phyloP scores from a whole-genome alignment of 441 rosid genomes.

The Biscutella laevigata region DNA sequence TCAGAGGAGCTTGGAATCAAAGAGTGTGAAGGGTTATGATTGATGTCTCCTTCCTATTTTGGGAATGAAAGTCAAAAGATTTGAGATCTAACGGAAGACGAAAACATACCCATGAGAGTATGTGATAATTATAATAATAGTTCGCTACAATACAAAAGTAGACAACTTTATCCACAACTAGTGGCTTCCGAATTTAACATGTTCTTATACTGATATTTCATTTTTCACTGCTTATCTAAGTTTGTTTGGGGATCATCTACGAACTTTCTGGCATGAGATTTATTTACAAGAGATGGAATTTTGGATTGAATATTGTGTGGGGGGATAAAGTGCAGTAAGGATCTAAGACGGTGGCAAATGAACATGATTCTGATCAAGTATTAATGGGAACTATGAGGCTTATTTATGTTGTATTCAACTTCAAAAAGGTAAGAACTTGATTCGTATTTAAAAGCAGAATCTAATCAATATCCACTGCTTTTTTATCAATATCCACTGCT shows the following conservation, averaged over 20 bases:
- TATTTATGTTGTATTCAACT: neutral
- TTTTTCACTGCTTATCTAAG: conserved; percentile 7
- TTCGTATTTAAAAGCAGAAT: neutral
- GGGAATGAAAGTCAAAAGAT: conserved; percentile 8
- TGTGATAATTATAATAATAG: conserved; percentile 8
- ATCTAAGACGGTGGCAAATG: conserved; percentile 11
- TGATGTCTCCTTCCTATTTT: conserved; percentile 13
- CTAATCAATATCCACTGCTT: conserved; percentile 5
- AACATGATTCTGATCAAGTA: conserved; percentile 17
- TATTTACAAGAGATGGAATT: conserved; percentile 5
- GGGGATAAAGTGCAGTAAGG: conserved; percentile 7
- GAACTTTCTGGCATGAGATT: neutral
- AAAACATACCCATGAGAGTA: conserved; percentile 11
- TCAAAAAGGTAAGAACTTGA: neutral
- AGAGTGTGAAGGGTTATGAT: neutral
- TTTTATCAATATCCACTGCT: too few relatives aligned
- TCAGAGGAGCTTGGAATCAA: neutral
- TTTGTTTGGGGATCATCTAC: conserved; percentile 9
- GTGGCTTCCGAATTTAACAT: conserved; percentile 18
- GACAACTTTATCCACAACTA: conserved; percentile 24
- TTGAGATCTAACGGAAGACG: conserved; percentile 22
- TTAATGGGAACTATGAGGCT: too few relatives aligned
- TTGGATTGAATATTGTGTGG: neutral
- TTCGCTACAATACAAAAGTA: conserved; percentile 16
- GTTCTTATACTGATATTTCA: neutral